Conservation (phyloP, 179 eudicot genomes). For the Beta macrorhiza region DNA sequence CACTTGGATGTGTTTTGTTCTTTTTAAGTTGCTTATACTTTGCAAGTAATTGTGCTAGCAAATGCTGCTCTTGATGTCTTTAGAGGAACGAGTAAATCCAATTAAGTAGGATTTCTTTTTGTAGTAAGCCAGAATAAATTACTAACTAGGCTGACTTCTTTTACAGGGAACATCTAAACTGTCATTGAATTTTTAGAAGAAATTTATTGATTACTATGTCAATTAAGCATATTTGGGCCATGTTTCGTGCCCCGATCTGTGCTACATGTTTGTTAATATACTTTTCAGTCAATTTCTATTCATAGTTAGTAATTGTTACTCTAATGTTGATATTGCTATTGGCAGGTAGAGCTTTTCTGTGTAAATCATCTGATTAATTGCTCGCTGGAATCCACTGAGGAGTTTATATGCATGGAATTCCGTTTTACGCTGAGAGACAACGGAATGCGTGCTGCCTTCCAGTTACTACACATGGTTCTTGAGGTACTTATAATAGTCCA, state of each 20-base stretch:
- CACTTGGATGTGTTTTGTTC: background rate
- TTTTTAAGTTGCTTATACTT: slow-evolving; percentile 5
- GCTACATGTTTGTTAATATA: background rate
- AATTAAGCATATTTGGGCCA: background rate
- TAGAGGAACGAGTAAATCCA: background rate
- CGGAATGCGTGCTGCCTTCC: slow-evolving; percentile 99
- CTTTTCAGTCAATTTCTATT: background rate
- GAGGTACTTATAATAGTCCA: slow-evolving; percentile 54
- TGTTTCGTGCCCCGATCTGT: background rate
- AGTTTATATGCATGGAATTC: slow-evolving; percentile 97
- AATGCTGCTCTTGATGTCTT: background rate
- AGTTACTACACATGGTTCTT: slow-evolving; percentile 98
- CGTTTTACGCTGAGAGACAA: slow-evolving; percentile 95
- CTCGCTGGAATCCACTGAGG: slow-evolving; percentile 97
- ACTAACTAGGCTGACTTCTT: background rate
- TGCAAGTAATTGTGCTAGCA: background rate
- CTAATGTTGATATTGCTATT: slow-evolving; percentile 22
- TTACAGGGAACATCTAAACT: background rate
- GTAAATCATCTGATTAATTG: slow-evolving; percentile 97
- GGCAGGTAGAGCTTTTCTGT: slow-evolving; percentile 96
- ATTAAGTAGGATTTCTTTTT: background rate
- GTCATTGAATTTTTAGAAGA: background rate
- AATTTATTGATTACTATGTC: background rate
- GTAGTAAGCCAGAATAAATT: background rate
- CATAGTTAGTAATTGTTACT: background rate